Evolutionary conservation across 2,329 filamentous ascomycete species (phyloP).

Genomic region (Scytalidium sp.): DNA sequence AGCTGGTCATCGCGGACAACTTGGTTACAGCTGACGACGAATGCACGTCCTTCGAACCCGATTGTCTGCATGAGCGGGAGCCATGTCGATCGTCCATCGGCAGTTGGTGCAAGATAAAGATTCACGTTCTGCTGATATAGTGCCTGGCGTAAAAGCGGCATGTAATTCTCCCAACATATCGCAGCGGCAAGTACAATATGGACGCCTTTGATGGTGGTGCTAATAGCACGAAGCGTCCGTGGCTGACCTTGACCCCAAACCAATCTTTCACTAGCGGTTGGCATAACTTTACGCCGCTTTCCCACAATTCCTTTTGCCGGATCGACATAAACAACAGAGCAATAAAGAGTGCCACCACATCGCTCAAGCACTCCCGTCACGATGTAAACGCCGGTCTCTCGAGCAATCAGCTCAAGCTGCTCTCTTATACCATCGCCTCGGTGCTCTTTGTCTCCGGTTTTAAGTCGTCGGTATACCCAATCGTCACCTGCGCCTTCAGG

Average conservation of each 20-base stretch:
- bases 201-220: conserved; percentile 74
- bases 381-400: conserved; percentile 76
- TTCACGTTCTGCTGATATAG: conserved; percentile 91
- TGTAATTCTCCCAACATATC: conserved; percentile 97
- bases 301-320: conserved; percentile 70
- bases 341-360: conserved; percentile 80
- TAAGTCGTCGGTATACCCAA: conserved; percentile 65
- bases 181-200: conserved; percentile 79
- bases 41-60: conserved; percentile 77
- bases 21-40: conserved; percentile 87
- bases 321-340: conserved; percentile 77
- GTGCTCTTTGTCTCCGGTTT: conserved; percentile 35
- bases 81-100: conserved; percentile 83
- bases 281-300: conserved; percentile 91
- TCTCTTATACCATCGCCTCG: conserved; percentile 78
- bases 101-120: conserved; percentile 86
- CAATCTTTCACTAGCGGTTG: conserved; percentile 78
- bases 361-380: conserved; percentile 78
- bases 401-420: conserved; percentile 70
- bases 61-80: conserved; percentile 77
- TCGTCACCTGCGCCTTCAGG: conserved; percentile 66
- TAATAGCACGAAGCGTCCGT: conserved; percentile 74
- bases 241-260: conserved; percentile 88
- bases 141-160: conserved; percentile 83
- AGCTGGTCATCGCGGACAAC: conserved; percentile 61